Conservation (phyloP, 106 monocot genomes). For the Allium cepa region DNA sequence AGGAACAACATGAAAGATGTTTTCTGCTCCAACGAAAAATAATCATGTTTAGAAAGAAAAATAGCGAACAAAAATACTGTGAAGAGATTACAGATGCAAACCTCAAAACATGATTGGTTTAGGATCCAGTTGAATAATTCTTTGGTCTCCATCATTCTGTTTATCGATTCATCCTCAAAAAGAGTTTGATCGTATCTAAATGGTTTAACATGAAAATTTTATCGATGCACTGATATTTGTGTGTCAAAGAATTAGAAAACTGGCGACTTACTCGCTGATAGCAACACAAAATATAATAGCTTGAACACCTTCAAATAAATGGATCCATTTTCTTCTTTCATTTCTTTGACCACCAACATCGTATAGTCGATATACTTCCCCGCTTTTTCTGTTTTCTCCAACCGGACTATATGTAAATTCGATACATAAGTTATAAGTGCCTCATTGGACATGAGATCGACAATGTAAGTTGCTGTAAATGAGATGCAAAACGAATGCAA, state of each 20-base stretch:
- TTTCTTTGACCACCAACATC: slow-evolving; percentile 98
- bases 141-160: slow-evolving; percentile 94
- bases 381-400: slow-evolving; percentile 87
- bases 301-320: slow-evolving; percentile 97
- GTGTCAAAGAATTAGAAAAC: not conserved
- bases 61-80: slow-evolving; percentile 9
- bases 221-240: not conserved
- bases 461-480: too few species aligned
- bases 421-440: not conserved
- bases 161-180: slow-evolving; percentile 89
- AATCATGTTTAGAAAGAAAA: not conserved
- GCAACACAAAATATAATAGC: slow-evolving; percentile 98
- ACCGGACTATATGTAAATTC: slow-evolving; percentile 55
- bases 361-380: slow-evolving; percentile 87
- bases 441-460: too few species aligned
- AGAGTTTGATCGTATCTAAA: slow-evolving; percentile 89
- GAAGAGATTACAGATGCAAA: slow-evolving; percentile 9
- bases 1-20: slow-evolving; percentile 94
- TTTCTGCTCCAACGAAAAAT: slow-evolving; percentile 52
- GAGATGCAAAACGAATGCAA: too few species aligned
- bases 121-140: slow-evolving; percentile 97
- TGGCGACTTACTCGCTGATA: slow-evolving; percentile 82
- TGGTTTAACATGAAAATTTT: not conserved
- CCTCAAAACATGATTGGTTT: slow-evolving; percentile 93
- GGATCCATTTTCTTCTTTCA: slow-evolving; percentile 99